A percentile compares a stretch with the other conserved stretches of the same genome.
phyloP scores from a whole-genome alignment of 768 basidiomycete genomes.

The Suillus luteus region DNA sequence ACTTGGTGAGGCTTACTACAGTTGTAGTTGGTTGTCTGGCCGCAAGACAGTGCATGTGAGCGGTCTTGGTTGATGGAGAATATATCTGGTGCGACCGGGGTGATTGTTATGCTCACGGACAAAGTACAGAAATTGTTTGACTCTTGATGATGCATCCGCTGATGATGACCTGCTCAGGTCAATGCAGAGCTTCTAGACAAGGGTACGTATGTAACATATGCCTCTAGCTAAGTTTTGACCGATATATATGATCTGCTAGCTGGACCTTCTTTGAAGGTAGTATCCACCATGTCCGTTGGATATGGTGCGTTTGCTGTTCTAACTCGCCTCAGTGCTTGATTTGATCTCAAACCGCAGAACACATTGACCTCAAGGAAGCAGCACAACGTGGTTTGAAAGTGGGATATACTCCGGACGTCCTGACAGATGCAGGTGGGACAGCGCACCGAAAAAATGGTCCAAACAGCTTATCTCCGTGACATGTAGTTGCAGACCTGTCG shows the following conservation, averaged over 20 bases:
- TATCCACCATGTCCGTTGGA: conserved; percentile 93
- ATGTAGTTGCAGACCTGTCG: conserved; percentile 81
- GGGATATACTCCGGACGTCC: conserved; percentile 92
- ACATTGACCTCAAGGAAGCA: conserved; percentile 66
- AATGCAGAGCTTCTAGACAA: conserved; percentile 58
- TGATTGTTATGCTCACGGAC: conserved; percentile 68
- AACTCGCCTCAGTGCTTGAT: background rate
- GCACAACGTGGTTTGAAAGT: conserved; percentile 65
- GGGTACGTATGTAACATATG: conserved; percentile 32
- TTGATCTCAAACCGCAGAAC: conserved; percentile 56
- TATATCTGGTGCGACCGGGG: conserved; percentile 61
- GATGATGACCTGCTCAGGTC: conserved; percentile 45
- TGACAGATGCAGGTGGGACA: conserved; percentile 81
- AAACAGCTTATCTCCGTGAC: conserved; percentile 3
- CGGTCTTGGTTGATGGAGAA: conserved; percentile 77
- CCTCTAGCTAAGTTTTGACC: conserved; percentile 7
- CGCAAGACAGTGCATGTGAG: conserved; percentile 55
- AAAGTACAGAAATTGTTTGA: conserved; percentile 47
- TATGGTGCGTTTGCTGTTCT: conserved; percentile 53
- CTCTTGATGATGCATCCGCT: background rate
- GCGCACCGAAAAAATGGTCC: background rate
- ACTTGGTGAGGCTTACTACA: conserved; percentile 2
- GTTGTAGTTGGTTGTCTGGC: conserved; percentile 50
- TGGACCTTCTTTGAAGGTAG: conserved; percentile 72
- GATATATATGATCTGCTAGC: conserved; percentile 47